Evolutionary conservation across 2,329 filamentous ascomycete genomes (phyloP), one percentile per base, ranked within the genome.

Genomic region (Diaporthe capsici): DNA sequence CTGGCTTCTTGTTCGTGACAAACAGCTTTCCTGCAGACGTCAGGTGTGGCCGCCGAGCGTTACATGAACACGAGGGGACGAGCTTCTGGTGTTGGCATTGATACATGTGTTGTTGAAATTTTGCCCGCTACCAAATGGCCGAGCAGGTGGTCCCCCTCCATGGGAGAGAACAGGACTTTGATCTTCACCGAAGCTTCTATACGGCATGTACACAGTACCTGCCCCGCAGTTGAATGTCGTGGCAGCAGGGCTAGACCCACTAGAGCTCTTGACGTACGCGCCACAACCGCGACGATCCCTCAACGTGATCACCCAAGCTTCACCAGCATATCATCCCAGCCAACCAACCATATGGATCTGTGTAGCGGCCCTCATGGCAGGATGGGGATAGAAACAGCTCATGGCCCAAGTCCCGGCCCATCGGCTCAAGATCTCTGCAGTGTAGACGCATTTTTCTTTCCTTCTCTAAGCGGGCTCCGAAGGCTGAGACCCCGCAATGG

Each of bases 241-340:
- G 65, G 65, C 65, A 70, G 65, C 31, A 53, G 65, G 65, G 34
- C 65, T 25, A 42, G 65, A 28, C 65, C 65, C 65, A 55, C 65
- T 55, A 55, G 31, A 70, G 65, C 65, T 70, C 65, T 42, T 28
- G 65, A 70, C 31, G 47, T 39, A 53, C 65, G 65, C 65, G 65
- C 65, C 65, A 68, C 65, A 68, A 53, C 47, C 65, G 65, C 65
- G 65, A 68, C 65, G 65, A 68, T 68, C 65, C 65, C 47, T 53
- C 65, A 68, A 68, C 65, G 65, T 68, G 65, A 68, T 68, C 65
- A 53, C 65, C 65, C 47, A 53, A 42, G 47, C 65, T 53, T 68
- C 65, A 39, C 65, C 31, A 25, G 44, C 12, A 53, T 20, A 17
- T 39, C 34, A 17, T 51, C 13, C 28, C 65, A 55, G 49, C 65